These are phyloP conservation scores for Pseudoturritis turrita DNA, from an alignment of 345 rosid genomes.

Conservation along the genomic window DNA sequence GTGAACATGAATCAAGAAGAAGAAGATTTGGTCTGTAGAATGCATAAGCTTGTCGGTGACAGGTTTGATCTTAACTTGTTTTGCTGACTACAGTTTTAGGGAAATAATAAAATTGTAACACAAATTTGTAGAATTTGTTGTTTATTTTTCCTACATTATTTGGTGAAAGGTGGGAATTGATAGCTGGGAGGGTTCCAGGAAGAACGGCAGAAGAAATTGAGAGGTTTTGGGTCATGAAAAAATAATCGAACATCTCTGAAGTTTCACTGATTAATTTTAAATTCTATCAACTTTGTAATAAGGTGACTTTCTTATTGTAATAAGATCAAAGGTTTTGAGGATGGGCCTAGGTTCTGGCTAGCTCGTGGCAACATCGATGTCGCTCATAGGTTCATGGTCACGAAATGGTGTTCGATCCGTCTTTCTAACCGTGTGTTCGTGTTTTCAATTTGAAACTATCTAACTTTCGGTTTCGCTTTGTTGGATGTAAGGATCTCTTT, in stretches of 20 bases:
- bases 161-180: conserved; percentile 55
- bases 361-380: too few relatives aligned
- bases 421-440: too few relatives aligned
- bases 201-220: conserved; percentile 60
- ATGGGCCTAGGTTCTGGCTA: too few relatives aligned
- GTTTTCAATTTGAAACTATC: too few relatives aligned
- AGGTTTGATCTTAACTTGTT: conserved; percentile 49
- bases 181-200: conserved; percentile 67
- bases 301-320: too few relatives aligned
- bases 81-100: too few relatives aligned
- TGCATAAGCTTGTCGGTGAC: conserved; percentile 61
- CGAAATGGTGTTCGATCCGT: too few relatives aligned
- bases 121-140: neutral
- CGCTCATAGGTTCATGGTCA: too few relatives aligned
- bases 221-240: conserved; percentile 64
- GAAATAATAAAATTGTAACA: too few relatives aligned
- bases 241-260: neutral
- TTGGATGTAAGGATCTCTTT: too few relatives aligned
- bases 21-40: conserved; percentile 59
- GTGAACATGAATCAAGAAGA: conserved; percentile 52
- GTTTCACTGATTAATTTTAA: neutral
- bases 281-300: neutral
- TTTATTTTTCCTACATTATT: neutral
- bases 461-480: too few relatives aligned
- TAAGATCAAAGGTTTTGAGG: too few relatives aligned